Evolutionary conservation across 2,329 filamentous ascomycete species (phyloP), one percentile per base, ranked within the genome.

Genomic region (Coniella lustricola): DNA sequence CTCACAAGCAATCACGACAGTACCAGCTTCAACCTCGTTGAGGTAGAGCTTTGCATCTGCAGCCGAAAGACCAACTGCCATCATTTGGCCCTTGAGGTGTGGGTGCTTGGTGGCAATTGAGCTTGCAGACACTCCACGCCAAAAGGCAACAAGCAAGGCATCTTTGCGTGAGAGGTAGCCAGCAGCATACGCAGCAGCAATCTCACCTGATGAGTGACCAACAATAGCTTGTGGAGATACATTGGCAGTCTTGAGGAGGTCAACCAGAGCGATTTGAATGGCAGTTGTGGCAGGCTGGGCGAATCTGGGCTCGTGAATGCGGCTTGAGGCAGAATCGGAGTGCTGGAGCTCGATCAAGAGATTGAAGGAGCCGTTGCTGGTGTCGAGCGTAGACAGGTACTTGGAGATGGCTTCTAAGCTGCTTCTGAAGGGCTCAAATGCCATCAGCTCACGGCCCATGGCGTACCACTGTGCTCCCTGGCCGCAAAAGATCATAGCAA

Each of bases 151-250:
- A 39, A 64, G 58, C 67, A 68, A 72, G 4, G 70, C 71, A 5
- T 59, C 58, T 41, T 67, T 57, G 17, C 60, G 58, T 2, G 62
- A 60, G 17, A 74, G 58, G 14, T 61, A 60, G 0, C 62, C 65
- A 1, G 59, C 60, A 8, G 70, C 67, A 46, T 67, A 71, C 1
- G 71, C 69, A 7, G 71, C 71, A 1, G 70, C 71, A 29, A 74
- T 67, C 46, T 74, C 71, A 2, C 71, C 71, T 1, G 70, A 73
- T 0, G 71, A 73, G 52, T 74, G 71, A 0, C 71, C 70, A 7
- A 73, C 59, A 3, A 71, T 67, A 16, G 60, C 54, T 1, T 29
- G 33, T 3, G 49, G 46, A 10, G 8, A 22, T 4, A 54, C 40
- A 7, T 31, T 32, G 16, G 49, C 41, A 12, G 53, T 54, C 38